phyloP scores from a whole-genome alignment of 2,329 filamentous ascomycete genomes.

The Fusarium phyllophilum region DNA sequence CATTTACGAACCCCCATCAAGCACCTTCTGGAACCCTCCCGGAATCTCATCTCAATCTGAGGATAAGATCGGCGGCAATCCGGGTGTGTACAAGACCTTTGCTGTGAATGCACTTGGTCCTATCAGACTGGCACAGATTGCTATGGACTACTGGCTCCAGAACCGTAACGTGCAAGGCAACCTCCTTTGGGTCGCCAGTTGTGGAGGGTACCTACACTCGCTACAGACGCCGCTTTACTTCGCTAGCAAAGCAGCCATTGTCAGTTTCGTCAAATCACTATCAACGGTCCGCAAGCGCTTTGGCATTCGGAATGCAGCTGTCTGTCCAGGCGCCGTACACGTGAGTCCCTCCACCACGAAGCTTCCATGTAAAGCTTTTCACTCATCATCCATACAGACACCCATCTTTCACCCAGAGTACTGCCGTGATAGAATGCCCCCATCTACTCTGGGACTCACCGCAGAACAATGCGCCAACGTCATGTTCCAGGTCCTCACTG shows the following conservation, averaged over 20 bases:
- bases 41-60: constrained; percentile 31
- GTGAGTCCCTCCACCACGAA: background rate
- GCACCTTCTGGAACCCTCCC: constrained; percentile 42
- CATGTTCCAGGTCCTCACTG: constrained; percentile 12
- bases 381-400: background rate
- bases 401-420: constrained; percentile 16
- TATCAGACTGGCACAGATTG: constrained; percentile 45
- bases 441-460: background rate
- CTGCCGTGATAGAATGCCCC: constrained; percentile 10
- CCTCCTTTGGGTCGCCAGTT: constrained; percentile 41
- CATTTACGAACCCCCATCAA: constrained; percentile 50
- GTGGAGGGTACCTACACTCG: constrained; percentile 44
- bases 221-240: constrained; percentile 41
- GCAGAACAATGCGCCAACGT: constrained; percentile 13
- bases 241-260: constrained; percentile 26
- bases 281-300: background rate
- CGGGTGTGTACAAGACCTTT: constrained; percentile 40
- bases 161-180: constrained; percentile 32
- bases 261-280: constrained; percentile 24
- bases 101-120: constrained; percentile 42
- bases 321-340: constrained; percentile 21
- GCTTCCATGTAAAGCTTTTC: fast-evolving
- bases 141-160: constrained; percentile 45
- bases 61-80: constrained; percentile 27
- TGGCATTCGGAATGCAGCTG: constrained; percentile 16